These are phyloP conservation scores for Goffeauzyma gilvescens DNA, from an alignment of 768 basidiomycete species.

Conservation along the genomic window DNA sequence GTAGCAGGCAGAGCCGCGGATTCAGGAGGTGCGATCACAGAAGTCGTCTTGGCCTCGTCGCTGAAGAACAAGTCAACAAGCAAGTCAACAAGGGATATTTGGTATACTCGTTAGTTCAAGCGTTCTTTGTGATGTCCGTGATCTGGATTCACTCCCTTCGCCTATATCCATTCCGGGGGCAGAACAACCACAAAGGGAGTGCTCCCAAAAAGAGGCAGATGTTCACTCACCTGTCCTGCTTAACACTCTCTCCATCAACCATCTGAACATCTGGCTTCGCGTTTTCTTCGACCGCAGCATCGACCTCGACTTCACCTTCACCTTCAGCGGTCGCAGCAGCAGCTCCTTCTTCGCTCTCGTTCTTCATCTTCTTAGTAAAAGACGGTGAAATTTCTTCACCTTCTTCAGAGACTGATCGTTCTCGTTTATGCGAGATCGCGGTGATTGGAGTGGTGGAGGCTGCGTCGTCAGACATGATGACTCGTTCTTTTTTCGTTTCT, in stretches of 20 bases:
- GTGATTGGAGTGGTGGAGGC: background rate
- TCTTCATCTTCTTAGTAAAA: background rate
- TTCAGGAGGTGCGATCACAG: slow-evolving; percentile 1
- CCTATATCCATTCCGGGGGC: background rate
- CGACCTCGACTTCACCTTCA: background rate
- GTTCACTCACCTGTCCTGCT: background rate
- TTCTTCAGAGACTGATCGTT: slow-evolving; percentile 2
- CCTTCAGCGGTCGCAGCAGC: slow-evolving; percentile 3
- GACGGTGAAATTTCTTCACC: background rate
- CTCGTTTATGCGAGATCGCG: slow-evolving; percentile 6
- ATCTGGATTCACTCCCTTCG: background rate
- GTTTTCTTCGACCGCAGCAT: background rate
- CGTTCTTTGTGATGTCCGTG: background rate
- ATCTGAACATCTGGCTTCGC: background rate
- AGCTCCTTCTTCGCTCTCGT: slow-evolving; percentile 1
- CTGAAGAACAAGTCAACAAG: no score
- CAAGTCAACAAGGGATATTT: no score
- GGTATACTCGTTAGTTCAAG: slow-evolving; percentile 2
- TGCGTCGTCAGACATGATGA: background rate
- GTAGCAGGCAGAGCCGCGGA: slow-evolving; percentile 6
- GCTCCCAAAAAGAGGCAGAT: background rate
- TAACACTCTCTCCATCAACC: background rate
- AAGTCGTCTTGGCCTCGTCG: background rate
- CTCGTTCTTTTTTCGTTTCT: no score
- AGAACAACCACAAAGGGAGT: background rate